These are phyloP conservation scores for Arthrocladium fulminans DNA, from an alignment of 2,329 filamentous ascomycete genomes.

Conservation along the genomic window DNA sequence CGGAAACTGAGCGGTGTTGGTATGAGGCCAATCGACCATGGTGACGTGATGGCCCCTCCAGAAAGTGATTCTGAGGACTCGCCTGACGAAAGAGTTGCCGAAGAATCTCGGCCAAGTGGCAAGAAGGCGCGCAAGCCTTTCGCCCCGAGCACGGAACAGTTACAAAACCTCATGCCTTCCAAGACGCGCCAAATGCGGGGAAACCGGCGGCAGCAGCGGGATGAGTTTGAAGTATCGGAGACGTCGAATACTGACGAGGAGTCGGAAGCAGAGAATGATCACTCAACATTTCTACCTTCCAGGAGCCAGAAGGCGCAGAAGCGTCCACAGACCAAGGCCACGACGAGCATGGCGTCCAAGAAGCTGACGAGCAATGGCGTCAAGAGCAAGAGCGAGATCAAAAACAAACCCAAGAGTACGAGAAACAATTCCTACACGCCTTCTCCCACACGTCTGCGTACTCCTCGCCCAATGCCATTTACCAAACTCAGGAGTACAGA, in stretches of 20 bases:
- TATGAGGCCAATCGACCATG: background rate
- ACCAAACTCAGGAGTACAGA: conserved; percentile 12
- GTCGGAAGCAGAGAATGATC: conserved; percentile 11
- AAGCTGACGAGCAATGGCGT: background rate
- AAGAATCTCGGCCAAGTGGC: conserved; percentile 11
- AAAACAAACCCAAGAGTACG: conserved; percentile 19
- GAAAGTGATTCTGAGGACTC: conserved; percentile 6
- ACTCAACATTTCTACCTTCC: conserved; percentile 18
- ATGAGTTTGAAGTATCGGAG: conserved; percentile 18
- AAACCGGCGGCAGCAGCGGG: background rate
- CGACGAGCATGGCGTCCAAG: background rate
- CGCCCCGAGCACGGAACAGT: conserved; percentile 3
- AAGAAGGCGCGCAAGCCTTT: conserved; percentile 7
- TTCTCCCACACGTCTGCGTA: conserved; percentile 16
- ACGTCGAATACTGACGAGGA: conserved; percentile 11
- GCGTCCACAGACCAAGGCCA: background rate
- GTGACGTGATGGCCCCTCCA: conserved; percentile 19
- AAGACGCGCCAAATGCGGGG: background rate
- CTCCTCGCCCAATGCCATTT: conserved; percentile 14
- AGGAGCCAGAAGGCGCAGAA: conserved; percentile 10
- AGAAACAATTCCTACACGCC: conserved; percentile 11
- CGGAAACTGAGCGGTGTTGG: background rate
- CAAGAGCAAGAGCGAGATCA: conserved; percentile 14
- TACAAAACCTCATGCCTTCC: conserved; percentile 9
- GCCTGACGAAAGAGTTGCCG: conserved; percentile 11